Evolutionary conservation across 1,284 basidiomycete genomes (phyloP).

Genomic region (Tranzscheliella williamsii): DNA sequence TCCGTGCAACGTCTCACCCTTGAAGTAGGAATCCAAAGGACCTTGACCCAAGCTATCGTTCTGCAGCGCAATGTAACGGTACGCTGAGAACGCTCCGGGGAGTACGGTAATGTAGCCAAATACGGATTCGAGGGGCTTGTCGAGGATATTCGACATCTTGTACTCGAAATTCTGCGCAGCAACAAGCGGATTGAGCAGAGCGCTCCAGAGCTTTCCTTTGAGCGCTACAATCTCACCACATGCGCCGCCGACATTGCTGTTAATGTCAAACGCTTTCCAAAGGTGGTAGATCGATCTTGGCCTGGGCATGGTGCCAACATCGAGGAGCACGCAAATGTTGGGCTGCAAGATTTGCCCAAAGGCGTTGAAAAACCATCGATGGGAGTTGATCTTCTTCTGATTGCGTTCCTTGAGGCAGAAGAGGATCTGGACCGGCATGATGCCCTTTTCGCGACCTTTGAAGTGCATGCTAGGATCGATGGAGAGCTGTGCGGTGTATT

Average conservation of each 20-base stretch:
- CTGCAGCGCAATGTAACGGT: constrained; percentile 79
- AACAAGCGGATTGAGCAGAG: constrained; percentile 73
- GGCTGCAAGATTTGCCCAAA: constrained; percentile 64
- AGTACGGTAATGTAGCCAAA: constrained; percentile 92
- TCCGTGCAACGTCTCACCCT: constrained; percentile 73
- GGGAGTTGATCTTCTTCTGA: constrained; percentile 76
- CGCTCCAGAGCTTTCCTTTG: constrained; percentile 72
- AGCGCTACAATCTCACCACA: constrained; percentile 94
- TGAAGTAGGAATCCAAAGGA: constrained; percentile 89
- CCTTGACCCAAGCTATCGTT: constrained; percentile 82
- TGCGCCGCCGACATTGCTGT: constrained; percentile 91
- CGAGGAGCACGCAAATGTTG: constrained; percentile 90
- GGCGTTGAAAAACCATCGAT: constrained; percentile 66
- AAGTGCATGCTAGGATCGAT: constrained; percentile 80
- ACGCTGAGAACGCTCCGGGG: constrained; percentile 87
- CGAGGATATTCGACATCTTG: constrained; percentile 57
- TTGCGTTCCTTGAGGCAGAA: constrained; percentile 68
- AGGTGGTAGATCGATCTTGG: constrained; percentile 76
- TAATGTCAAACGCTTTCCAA: constrained; percentile 96
- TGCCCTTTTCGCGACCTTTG: constrained; percentile 75
- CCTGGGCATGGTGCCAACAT: constrained; percentile 86
- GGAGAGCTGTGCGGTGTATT: constrained; percentile 70
- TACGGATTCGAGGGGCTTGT: constrained; percentile 69
- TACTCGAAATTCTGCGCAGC: constrained; percentile 62
- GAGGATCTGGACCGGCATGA: constrained; percentile 82